phyloP scores from a whole-genome alignment of 2,329 filamentous ascomycete species.

The Claviceps cyperi region DNA sequence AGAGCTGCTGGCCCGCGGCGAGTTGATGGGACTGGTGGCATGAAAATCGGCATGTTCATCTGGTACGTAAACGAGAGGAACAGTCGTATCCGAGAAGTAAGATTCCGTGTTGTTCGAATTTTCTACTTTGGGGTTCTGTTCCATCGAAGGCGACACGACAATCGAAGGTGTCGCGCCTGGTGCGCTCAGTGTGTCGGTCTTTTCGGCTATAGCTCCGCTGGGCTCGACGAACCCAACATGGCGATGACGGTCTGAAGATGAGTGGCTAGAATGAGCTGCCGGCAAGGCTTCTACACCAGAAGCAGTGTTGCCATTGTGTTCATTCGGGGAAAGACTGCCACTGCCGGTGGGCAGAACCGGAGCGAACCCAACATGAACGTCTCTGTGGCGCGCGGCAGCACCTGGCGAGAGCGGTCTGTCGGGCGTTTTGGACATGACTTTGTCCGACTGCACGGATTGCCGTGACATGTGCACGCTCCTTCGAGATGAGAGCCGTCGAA shows the following conservation, averaged over 20 bases:
- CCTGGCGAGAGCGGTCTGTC: slow-evolving; percentile 9
- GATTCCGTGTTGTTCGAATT: background rate
- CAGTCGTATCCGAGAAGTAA: slow-evolving; percentile 3
- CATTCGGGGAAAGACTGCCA: background rate
- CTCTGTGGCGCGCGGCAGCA: slow-evolving; percentile 11
- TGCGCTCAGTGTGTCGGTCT: background rate
- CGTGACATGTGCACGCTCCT: slow-evolving; percentile 10
- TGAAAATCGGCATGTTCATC: slow-evolving; percentile 1
- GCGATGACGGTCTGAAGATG: slow-evolving; percentile 12
- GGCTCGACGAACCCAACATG: slow-evolving; percentile 42
- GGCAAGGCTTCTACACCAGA: slow-evolving; percentile 1
- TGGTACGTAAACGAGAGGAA: slow-evolving; percentile 3
- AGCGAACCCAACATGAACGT: slow-evolving; percentile 20
- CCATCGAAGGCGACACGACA: background rate
- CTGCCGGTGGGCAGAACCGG: slow-evolving; percentile 2
- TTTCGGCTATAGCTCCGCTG: slow-evolving; percentile 5
- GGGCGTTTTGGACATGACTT: slow-evolving; percentile 4
- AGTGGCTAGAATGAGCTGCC: slow-evolving; percentile 8
- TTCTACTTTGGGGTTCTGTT: background rate
- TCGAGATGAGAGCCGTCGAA: slow-evolving; percentile 33
- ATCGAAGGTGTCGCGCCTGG: background rate
- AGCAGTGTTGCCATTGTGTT: background rate
- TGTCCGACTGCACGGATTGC: background rate
- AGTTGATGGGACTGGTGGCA: slow-evolving; percentile 2
- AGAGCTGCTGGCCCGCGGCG: slow-evolving; percentile 1